Evolutionary conservation across 1,284 basidiomycete genomes (phyloP), one percentile per base, ranked within the genome.

Genomic region (Leccinum discolor): DNA sequence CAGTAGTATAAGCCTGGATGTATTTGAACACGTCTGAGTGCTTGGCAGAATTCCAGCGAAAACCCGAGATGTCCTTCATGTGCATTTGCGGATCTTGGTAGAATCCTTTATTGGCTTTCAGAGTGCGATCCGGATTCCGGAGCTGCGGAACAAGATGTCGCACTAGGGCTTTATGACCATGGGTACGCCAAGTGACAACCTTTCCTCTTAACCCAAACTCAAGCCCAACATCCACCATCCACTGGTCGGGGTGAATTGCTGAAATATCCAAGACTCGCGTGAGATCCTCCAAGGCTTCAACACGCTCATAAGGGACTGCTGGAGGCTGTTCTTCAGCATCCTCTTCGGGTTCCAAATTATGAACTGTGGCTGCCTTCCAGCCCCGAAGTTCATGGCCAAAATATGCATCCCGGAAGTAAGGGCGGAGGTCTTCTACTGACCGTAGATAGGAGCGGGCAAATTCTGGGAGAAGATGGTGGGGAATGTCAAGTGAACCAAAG

Each of bases 1-100:
- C 60, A 0, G 65, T 71, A 1, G 66, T 71, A 2, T 72, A 72
- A 0, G 65, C 68, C 2, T 71, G 68, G 3, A 72, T 16, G 7
- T 70, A 71, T 2, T 23, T 2, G 7, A 66, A 57, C 8, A 5
- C 2, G 1, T 65, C 8, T 0, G 44, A 62, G 6, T 47, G 23
- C 5, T 4, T 5, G 1, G 29, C 29, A 0, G 47, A 38, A 5
- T 40, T n/a, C 61, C 66, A 69, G 1, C 56, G 10, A 7, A 69
- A 70, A 1, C 64, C 60, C 0, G 64, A 11, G 2, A 70, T 4
- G 8, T 70, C 62, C 23, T 66, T 68, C 2, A 68, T 29, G 14
- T 64, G 64, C 69, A 71, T 69, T 12, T 62, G 57, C 8, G 32
- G 10, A 5, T 69, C 52, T 0, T 63, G 6, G 5, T 57, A 58